phyloP scores from a whole-genome alignment of 345 rosid genomes.

The Carallia brachiata region DNA sequence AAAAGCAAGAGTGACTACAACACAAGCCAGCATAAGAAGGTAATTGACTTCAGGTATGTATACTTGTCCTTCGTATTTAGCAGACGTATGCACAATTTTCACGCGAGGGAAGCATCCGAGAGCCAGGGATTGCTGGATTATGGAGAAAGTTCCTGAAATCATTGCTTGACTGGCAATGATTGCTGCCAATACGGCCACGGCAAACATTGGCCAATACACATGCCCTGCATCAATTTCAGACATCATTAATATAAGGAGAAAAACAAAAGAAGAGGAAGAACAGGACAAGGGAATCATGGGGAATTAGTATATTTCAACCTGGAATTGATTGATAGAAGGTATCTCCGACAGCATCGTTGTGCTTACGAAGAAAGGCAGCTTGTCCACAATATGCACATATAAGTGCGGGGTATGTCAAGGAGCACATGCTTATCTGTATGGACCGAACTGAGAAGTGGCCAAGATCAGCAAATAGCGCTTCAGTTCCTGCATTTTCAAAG shows the following conservation, averaged over 20 bases:
- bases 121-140: constrained; percentile 57
- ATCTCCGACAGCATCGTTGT: constrained; percentile 21
- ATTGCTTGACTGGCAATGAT: constrained; percentile 60
- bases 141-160: constrained; percentile 61
- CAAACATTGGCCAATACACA: constrained; percentile 61
- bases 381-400: constrained; percentile 32
- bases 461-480: constrained; percentile 32
- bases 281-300: background rate
- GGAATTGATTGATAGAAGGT: constrained; percentile 37
- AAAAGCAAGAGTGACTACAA: constrained; percentile 46
- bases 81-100: constrained; percentile 55
- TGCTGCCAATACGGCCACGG: constrained; percentile 43
- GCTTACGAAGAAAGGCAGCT: constrained; percentile 41
- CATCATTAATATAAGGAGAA: background rate
- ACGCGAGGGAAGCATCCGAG: constrained; percentile 64
- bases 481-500: constrained; percentile 24
- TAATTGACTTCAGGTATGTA: constrained; percentile 56
- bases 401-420: constrained; percentile 31
- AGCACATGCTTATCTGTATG: constrained; percentile 32
- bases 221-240: constrained; percentile 22
- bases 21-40: constrained; percentile 54
- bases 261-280: background rate
- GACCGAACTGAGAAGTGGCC: constrained; percentile 32
- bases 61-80: constrained; percentile 53
- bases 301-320: constrained; percentile 11